These are phyloP conservation scores for Pythium vanterpoolii DNA, from an alignment of 352 stramenopile genomes.

Conservation along the genomic window DNA sequence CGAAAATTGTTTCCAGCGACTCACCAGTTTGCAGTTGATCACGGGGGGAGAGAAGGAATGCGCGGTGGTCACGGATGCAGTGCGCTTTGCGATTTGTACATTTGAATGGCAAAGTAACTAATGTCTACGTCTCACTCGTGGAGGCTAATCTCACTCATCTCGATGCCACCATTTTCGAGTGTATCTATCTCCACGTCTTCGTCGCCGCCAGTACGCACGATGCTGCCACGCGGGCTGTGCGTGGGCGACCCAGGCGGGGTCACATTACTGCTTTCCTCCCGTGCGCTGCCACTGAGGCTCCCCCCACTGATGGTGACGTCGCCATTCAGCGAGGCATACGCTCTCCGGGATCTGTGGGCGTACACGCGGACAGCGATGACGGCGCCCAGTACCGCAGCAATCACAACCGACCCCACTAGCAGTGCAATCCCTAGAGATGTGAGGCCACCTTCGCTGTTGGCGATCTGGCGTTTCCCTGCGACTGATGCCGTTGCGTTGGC, in stretches of 20 bases:
- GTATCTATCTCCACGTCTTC: conserved; percentile 11
- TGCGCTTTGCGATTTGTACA: conserved; percentile 32
- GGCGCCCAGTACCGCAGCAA: conserved; percentile 7
- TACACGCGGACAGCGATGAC: conserved; percentile 13
- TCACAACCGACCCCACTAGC: conserved; percentile 5
- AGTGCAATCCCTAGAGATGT: background rate
- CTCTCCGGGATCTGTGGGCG: conserved; percentile 4
- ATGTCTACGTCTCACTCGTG: conserved; percentile 8
- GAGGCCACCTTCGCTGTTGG: background rate
- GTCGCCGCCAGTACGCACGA: conserved; percentile 1
- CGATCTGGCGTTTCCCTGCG: conserved; percentile 1
- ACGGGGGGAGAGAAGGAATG: background rate
- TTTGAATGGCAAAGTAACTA: conserved; percentile 37
- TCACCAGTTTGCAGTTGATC: conserved; percentile 5
- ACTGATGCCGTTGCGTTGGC: background rate
- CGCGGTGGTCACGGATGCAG: conserved; percentile 29
- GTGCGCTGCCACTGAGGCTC: background rate
- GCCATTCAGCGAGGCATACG: conserved; percentile 21
- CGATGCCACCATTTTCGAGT: conserved; percentile 6
- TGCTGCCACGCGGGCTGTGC: conserved; percentile 14
- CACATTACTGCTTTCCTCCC: conserved; percentile 17
- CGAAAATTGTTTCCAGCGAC: conserved; percentile 41
- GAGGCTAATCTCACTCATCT: conserved; percentile 29
- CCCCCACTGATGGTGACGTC: background rate
- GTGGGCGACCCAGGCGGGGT: conserved; percentile 16